phyloP scores from a whole-genome alignment of 768 basidiomycete genomes.

The Boletus pseudopeckii region DNA sequence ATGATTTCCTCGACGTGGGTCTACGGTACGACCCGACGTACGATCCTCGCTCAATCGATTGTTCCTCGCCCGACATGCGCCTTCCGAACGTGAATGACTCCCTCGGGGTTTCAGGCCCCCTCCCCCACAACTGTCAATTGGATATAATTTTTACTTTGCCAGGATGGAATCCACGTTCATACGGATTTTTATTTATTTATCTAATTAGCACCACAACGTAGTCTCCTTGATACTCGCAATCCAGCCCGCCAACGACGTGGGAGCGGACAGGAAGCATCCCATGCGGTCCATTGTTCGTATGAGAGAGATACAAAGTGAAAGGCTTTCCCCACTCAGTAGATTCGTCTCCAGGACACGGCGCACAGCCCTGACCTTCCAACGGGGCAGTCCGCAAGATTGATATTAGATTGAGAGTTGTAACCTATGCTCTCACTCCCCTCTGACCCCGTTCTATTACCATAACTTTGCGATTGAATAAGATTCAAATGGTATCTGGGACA shows the following conservation, averaged over 20 bases:
- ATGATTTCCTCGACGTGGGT: neutral
- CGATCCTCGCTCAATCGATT: neutral
- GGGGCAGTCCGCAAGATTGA: slow-evolving; percentile 14
- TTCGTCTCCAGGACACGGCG: slow-evolving; percentile 11
- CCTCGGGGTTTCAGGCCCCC: neutral
- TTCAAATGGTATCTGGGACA: slow-evolving; percentile 1
- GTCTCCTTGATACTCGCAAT: neutral
- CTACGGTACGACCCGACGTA: neutral
- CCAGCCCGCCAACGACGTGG: slow-evolving; percentile 1
- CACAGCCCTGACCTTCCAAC: slow-evolving; percentile 8
- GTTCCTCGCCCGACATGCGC: neutral
- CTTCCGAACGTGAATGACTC: neutral
- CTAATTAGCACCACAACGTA: neutral
- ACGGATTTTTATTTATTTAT: slow-evolving; percentile 1
- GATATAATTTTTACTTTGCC: too few species aligned
- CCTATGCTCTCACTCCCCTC: slow-evolving; percentile 8
- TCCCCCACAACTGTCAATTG: neutral
- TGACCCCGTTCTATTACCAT: slow-evolving; percentile 8
- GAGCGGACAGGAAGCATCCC: slow-evolving; percentile 6
- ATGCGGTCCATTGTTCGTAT: neutral
- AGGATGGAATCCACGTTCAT: slow-evolving; percentile 10
- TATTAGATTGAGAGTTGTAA: slow-evolving; percentile 9
- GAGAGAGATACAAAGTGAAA: neutral
- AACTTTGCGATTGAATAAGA: slow-evolving; percentile 9
- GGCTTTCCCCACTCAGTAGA: neutral